Conservation (phyloP, 129 eudicot genomes). For the Tagetes patula region DNA sequence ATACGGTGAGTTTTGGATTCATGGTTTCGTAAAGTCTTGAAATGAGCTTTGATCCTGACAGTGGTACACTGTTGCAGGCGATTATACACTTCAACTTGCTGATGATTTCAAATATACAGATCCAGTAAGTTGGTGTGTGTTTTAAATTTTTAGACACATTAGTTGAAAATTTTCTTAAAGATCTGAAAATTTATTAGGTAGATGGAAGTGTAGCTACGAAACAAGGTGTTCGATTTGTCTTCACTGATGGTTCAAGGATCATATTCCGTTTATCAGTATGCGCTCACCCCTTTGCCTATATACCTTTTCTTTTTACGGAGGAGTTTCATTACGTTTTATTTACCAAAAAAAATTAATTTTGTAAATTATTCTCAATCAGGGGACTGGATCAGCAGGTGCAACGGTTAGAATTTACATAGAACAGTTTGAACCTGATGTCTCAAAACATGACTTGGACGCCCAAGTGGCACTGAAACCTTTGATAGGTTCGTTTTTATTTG, state of each 20-base stretch:
- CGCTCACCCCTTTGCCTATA: not conserved
- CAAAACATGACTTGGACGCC: conserved; percentile 91
- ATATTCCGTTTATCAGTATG: conserved; percentile 89
- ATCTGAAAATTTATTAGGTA: conserved; percentile 47
- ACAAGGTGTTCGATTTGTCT: conserved; percentile 95
- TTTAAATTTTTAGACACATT: not conserved
- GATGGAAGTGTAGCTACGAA: conserved; percentile 93
- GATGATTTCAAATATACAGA: conserved; percentile 90
- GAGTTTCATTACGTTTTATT: not conserved
- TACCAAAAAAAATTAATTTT: not conserved
- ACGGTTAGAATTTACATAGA: conserved; percentile 89
- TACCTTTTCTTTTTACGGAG: not conserved
- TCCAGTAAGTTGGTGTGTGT: conserved; percentile 69
- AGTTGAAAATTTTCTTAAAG: not conserved
- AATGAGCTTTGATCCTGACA: conserved; percentile 13
- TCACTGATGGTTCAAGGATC: conserved; percentile 95
- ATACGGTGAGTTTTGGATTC: conserved; percentile 52
- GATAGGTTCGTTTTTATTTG: conserved; percentile 56
- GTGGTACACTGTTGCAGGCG: conserved; percentile 44
- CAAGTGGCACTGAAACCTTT: conserved; percentile 91
- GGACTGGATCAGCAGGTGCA: conserved; percentile 99
- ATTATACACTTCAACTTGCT: conserved; percentile 73
- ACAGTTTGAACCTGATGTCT: conserved; percentile 92
- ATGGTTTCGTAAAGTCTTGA: conserved; percentile 12
- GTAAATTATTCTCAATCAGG: conserved; percentile 35